Evolutionary conservation across 2,329 filamentous ascomycete species (phyloP).

Genomic region (Thielaviopsis cerberus): DNA sequence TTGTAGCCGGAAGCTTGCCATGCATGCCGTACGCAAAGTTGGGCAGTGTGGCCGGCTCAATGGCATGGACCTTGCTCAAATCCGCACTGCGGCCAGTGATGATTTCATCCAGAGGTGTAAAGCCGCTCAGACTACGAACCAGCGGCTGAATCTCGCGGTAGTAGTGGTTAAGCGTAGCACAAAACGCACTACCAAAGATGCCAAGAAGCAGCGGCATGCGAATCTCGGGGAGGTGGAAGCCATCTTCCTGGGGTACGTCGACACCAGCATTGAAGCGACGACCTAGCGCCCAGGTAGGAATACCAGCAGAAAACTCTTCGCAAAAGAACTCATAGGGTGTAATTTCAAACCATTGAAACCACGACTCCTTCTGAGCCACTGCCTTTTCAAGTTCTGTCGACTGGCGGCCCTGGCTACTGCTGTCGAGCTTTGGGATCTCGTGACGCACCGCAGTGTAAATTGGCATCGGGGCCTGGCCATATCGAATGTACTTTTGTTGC

Average conservation of each 20-base stretch:
- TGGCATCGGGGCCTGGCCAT: slow-evolving; percentile 68
- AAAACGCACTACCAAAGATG: slow-evolving; percentile 94
- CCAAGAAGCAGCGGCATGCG: slow-evolving; percentile 72
- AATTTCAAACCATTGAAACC: slow-evolving; percentile 97
- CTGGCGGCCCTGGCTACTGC: slow-evolving; percentile 14
- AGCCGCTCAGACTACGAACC: slow-evolving; percentile 54
- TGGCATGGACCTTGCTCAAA: slow-evolving; percentile 78
- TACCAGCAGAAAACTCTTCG: slow-evolving; percentile 77
- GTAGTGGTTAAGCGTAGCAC: slow-evolving; percentile 86
- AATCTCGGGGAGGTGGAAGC: slow-evolving; percentile 62
- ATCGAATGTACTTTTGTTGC: slow-evolving; percentile 56
- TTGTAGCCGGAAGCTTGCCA: slow-evolving; percentile 51
- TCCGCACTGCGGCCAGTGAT: slow-evolving; percentile 70
- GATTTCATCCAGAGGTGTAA: slow-evolving; percentile 60
- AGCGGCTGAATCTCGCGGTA: slow-evolving; percentile 84
- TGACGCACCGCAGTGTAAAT: slow-evolving; percentile 94
- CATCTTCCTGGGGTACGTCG: slow-evolving; percentile 42
- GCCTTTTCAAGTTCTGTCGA: slow-evolving; percentile 31
- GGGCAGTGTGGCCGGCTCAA: slow-evolving; percentile 76
- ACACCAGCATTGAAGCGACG: slow-evolving; percentile 58
- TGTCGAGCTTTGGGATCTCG: slow-evolving; percentile 52
- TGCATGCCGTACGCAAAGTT: slow-evolving; percentile 78
- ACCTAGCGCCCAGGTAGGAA: slow-evolving; percentile 86
- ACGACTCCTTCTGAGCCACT: slow-evolving; percentile 44
- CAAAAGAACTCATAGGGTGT: slow-evolving; percentile 92